Base-by-base conservation (phyloP, 2,329 filamentous ascomycete species). In the Cladosporium halotolerans region DNA sequence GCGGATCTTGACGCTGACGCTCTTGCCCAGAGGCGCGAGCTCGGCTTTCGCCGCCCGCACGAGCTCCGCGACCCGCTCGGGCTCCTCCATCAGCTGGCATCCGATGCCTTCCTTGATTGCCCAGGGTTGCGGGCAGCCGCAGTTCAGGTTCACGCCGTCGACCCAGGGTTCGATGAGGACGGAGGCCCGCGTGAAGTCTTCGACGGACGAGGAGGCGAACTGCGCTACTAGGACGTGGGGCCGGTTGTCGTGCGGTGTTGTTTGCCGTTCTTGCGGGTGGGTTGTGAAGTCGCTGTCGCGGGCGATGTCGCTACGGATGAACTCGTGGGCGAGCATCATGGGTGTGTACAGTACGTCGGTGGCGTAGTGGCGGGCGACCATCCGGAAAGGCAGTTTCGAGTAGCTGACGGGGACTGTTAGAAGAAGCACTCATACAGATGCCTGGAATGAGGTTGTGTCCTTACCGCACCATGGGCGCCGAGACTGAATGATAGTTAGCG, bases 81-180 rank as follows among this genome's bases (percentile, higher is more conserved):
- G 78, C 46, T 76, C 72, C 42, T 81, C 76, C 83, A 88, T 87
- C 33, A 88, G 72, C n/a, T 82, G 82, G 4, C 84, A 85, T 4
- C 85, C 85, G 3, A 88, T 74, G 1, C 75, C 80, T 66, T 84
- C 82, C 40, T 83, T 79, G 62, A 85, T 85, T 0, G 85, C 84
- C 85, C 85, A 88, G 5, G 79, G 80, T 68, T 88, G 85, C 7
- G 85, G 85, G 62, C 85, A 88, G 9, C 85, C 85, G 66, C 85
- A 88, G 70, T 88, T 88, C 39, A 88, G 73, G 61, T 88, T 83
- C 3, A 88, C 77, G 57, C 85, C 85, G 61, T 78, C 78, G 49
- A 81, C 79, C 64, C 73, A 81, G 2, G 84, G 83, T 0, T 77
- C 79, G 2, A 82, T 80, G 45, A 88, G 76, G 18, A 78, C 74